Evolutionary conservation across 148 eudicot genomes (phyloP).

Genomic region (Linanthus parryae): DNA sequence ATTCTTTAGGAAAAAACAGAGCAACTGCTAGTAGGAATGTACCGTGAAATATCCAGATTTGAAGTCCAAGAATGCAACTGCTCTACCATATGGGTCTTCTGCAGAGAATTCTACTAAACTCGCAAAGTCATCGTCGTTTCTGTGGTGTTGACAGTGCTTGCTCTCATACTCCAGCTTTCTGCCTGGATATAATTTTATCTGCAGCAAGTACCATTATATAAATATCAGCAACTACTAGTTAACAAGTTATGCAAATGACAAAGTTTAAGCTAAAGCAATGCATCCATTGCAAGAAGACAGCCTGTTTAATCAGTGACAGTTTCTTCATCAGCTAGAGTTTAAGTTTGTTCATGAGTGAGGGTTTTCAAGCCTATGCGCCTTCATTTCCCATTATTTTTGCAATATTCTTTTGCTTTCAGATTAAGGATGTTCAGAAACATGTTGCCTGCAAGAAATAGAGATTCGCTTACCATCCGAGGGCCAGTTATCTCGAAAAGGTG

Average conservation of each 20-base stretch:
- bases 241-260: not conserved
- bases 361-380: too few relatives aligned
- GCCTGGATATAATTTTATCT: constrained; percentile 76
- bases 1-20: too few relatives aligned
- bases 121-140: constrained; percentile 44
- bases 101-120: constrained; percentile 74
- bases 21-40: too few relatives aligned
- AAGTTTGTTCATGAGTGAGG: too few relatives aligned
- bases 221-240: too few relatives aligned
- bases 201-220: constrained; percentile 3
- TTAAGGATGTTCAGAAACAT: too few relatives aligned
- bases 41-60: constrained; percentile 63
- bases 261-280: not conserved
- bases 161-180: constrained; percentile 73
- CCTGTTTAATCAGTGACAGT: too few relatives aligned
- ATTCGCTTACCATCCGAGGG: constrained; percentile 40
- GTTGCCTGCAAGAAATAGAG: too few relatives aligned
- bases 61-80: constrained; percentile 65
- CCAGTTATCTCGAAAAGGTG: constrained; percentile 69
- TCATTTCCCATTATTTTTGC: too few relatives aligned
- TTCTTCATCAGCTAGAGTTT: too few relatives aligned
- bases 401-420: too few relatives aligned
- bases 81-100: constrained; percentile 74
- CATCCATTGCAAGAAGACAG: not conserved
- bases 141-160: constrained; percentile 36